Base-by-base conservation (phyloP, 768 basidiomycete genomes). In the Lactifluus subvellereus region DNA sequence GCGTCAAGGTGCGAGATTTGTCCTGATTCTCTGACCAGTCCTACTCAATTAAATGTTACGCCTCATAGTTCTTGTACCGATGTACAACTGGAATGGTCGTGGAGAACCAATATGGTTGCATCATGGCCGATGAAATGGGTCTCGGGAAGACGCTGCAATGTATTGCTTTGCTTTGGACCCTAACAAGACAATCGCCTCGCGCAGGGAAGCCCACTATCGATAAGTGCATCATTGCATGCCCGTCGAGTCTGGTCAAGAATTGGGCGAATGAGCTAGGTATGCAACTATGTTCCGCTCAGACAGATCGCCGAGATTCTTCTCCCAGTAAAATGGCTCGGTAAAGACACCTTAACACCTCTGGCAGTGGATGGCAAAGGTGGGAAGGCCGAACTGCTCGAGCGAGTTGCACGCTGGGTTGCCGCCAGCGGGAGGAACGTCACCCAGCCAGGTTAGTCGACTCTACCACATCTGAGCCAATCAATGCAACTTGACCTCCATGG, bases 111-210 rank as follows among this genome's bases (percentile, higher is more conserved):
- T 88, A 86, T 64, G 92, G 91, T 0, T 98, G 96, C 71, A 99
- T 99, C 73, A 98, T 99, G 96, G 96, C 96, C 1, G 96, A 99
- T 71, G 96, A 96, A 75, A 99, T 99, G 96, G 96, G 96, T 69
- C 84, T 98, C 14, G 96, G 93, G 18, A 95, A 97, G 74, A 96
- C 95, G 16, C 80, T 99, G 16, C 97, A 99, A 72, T 98, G 97
- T 72, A 98, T 99, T 65, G 82, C 96, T 2, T 82, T 99, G 20
- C 75, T 99, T 61, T 98, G 95, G 94, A 98, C 96, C 0, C 74
- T 98, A 13, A 76, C 98, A 54, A 97, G 94, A 74, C 97, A 99
- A 71, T 98, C 97, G 0, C 94, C 97, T 0, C 84, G 87, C 56
- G 78, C 94, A 0, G 85, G 88, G 33, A 97, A 88, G 74, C 80